Percentiles rank a stretch among this genome's conserved stretches.
Conservation (phyloP, 1,284 basidiomycete species). For the Stereum hirsutum region DNA sequence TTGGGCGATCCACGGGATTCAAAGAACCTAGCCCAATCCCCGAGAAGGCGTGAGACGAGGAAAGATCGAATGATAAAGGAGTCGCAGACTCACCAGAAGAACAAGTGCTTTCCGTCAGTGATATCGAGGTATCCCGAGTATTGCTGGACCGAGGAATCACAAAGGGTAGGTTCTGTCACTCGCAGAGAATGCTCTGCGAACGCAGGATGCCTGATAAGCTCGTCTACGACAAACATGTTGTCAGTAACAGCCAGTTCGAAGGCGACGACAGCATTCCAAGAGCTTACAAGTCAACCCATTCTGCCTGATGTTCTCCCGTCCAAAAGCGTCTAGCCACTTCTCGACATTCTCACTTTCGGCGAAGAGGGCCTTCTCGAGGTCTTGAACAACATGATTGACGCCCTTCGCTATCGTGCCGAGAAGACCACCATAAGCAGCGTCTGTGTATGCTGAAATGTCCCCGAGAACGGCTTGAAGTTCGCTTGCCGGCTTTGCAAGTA, state of each 20-base stretch:
- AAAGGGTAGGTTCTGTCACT: slow-evolving; percentile 66
- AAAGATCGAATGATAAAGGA: not conserved
- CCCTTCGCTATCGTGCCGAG: slow-evolving; percentile 23
- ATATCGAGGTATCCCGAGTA: slow-evolving; percentile 89
- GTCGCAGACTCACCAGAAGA: slow-evolving; percentile 61
- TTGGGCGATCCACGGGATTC: slow-evolving; percentile 69
- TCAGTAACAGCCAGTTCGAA: slow-evolving; percentile 9
- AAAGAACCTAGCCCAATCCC: slow-evolving; percentile 57
- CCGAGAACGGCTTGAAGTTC: slow-evolving; percentile 25
- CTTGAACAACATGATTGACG: slow-evolving; percentile 30
- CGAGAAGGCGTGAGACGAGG: slow-evolving; percentile 6
- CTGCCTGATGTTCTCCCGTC: slow-evolving; percentile 59
- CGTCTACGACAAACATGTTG: slow-evolving; percentile 35
- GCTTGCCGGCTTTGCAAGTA: slow-evolving; percentile 16
- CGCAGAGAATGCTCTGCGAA: slow-evolving; percentile 67
- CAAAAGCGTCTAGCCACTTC: slow-evolving; percentile 40
- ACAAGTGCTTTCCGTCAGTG: slow-evolving; percentile 76
- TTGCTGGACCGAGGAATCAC: slow-evolving; percentile 78
- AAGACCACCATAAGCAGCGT: slow-evolving; percentile 6
- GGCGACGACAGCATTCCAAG: not conserved
- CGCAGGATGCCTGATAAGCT: slow-evolving; percentile 64
- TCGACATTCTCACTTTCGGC: slow-evolving; percentile 35
- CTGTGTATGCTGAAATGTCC: slow-evolving; percentile 14
- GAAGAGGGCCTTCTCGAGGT: slow-evolving; percentile 16
- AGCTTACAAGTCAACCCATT: slow-evolving; percentile 51